Base-by-base conservation (phyloP, 257 asterid species). In the Gardenia jasminoides region DNA sequence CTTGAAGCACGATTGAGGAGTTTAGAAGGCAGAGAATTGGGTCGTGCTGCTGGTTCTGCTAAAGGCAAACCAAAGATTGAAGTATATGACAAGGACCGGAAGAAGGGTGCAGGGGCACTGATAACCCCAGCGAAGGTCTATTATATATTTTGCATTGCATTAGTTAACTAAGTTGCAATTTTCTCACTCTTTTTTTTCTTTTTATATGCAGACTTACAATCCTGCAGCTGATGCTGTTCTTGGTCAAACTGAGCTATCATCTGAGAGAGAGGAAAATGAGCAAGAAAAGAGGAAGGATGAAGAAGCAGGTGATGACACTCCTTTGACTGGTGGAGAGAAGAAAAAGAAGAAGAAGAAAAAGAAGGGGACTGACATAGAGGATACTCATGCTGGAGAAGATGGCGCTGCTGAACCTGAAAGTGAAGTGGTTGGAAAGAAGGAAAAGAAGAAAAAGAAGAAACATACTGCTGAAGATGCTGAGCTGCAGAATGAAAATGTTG, bases 11-110 rank as follows among this genome's bases (percentile, higher is more conserved):
- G 98, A 41, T 67, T 93, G 61, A 89, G 96, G 82, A 89, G 76
- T 80, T 81, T 93, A 76, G 98, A 93, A 84, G 97, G 96, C 50
- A 90, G 80, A 72, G 94, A 92, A 41, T 84, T 93, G 50, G 75
- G 78, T 52, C 91, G 83, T n/a, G 88, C 93, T 74, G 97, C 94
- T 87, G 96, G 97, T 15, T 93, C 97, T 44, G 90, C 82, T 19
- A 93, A 93, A 86, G 97, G 97, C 81, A 92, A 93, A 77, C 97
- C 97, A 3, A 92, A 87, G 86, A 92, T 92, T 39, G 98, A 93
- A 88, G 73, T 86, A 78, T 93, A 92, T 75, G 93, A 90, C 88
- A 93, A 92, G 88, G 97, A 93, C 66, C 82, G 84, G n/a, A 93
- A 91, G 87, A 90, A 90, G 75, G 97, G 94, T 50, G 80, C 90